Conservation (phyloP, 1,284 basidiomycete genomes). For the Pholiota adiposa region DNA sequence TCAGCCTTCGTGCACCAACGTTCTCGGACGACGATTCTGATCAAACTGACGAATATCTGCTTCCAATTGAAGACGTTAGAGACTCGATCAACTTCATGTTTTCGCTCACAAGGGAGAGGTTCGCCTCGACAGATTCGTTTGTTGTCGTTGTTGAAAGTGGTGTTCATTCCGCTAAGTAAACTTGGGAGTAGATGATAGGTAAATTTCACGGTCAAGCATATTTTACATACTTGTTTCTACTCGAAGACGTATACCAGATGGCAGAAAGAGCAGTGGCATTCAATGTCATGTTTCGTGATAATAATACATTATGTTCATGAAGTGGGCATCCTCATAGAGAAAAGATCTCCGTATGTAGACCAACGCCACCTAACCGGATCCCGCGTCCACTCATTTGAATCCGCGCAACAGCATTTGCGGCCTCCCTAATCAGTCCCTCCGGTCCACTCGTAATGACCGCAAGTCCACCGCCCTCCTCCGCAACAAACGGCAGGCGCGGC, state of each 20-base stretch:
- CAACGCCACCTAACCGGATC: constrained; percentile 53
- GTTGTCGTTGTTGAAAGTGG: not conserved
- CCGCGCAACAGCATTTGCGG: constrained; percentile 69
- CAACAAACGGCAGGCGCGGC: constrained; percentile 32
- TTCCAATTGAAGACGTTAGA: not conserved
- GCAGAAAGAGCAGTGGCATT: too few relatives aligned
- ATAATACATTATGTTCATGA: too few relatives aligned
- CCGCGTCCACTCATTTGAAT: constrained; percentile 44
- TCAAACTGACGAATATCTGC: not conserved
- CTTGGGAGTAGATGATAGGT: too few relatives aligned
- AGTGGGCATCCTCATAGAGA: too few relatives aligned
- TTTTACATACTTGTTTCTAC: too few relatives aligned
- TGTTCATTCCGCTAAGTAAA: too few relatives aligned
- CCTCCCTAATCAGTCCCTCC: constrained; percentile 58
- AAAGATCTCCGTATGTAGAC: constrained; percentile 68
- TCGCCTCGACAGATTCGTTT: not conserved
- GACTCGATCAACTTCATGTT: not conserved
- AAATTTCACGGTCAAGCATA: too few relatives aligned
- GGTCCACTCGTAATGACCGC: constrained; percentile 75
- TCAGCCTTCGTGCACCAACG: too few relatives aligned
- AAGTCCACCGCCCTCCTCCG: constrained; percentile 53
- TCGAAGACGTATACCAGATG: too few relatives aligned
- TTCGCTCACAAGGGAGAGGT: not conserved
- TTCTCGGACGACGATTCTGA: not conserved
- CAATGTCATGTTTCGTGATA: too few relatives aligned